Conservation (phyloP, 345 rosid species). For the Eucalyptus tenuipes region DNA sequence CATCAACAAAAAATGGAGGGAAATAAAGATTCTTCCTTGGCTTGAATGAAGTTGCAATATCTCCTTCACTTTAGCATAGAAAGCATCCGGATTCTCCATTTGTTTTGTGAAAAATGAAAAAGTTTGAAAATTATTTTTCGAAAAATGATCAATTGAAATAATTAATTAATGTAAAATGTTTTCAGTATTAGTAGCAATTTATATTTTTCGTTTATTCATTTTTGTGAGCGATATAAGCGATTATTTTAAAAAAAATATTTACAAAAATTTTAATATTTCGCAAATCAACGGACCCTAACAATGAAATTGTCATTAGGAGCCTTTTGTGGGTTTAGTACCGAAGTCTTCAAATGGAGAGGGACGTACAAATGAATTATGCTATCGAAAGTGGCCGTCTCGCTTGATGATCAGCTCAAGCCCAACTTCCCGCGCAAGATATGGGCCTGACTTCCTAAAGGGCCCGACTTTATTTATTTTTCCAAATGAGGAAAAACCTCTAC, state of each 20-base stretch:
- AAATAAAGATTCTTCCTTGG: not conserved
- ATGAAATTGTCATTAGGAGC: not conserved
- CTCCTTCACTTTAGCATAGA: not conserved
- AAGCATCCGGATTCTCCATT: fast-evolving
- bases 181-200: not conserved
- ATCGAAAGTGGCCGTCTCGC: not conserved
- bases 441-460: not conserved
- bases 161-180: too few relatives aligned
- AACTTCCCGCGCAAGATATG: not conserved
- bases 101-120: too few relatives aligned
- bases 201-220: too few relatives aligned
- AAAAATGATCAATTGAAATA: not conserved
- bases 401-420: not conserved
- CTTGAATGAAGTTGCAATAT: not conserved
- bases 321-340: not conserved
- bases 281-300: not conserved
- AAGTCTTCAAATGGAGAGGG: not conserved
- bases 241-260: too few relatives aligned
- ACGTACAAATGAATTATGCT: not conserved
- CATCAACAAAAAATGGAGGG: not conserved
- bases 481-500: not conserved
- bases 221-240: fast-evolving
- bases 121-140: fast-evolving
- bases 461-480: not conserved
- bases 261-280: not conserved